phyloP scores from a whole-genome alignment of 768 basidiomycete species.

The Sistotremastrum suecicum region DNA sequence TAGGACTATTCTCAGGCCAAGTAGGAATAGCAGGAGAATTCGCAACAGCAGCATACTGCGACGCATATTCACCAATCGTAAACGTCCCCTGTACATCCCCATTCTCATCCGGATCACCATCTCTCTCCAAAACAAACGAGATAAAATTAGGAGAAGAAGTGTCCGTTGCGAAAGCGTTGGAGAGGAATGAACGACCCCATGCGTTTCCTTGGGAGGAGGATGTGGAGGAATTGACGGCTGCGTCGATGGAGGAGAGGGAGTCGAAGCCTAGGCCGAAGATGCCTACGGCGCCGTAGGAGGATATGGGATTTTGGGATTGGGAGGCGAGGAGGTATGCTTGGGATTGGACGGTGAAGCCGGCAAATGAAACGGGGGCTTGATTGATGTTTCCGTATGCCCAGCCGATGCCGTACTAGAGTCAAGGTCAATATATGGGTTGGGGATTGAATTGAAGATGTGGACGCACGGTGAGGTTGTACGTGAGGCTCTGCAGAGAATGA shows the following conservation, averaged over 20 bases:
- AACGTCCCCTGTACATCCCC: constrained; percentile 49
- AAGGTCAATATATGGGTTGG: too few species aligned
- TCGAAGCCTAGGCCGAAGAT: constrained; percentile 70
- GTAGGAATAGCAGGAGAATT: constrained; percentile 50
- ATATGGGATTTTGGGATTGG: constrained; percentile 53
- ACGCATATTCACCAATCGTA: constrained; percentile 65
- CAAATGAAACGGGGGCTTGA: constrained; percentile 50
- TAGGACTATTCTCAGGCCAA: constrained; percentile 51
- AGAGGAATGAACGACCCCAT: constrained; percentile 52
- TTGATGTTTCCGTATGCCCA: constrained; percentile 58
- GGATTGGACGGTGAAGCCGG: constrained; percentile 45
- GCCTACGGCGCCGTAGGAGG: constrained; percentile 56
- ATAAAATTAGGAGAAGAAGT: constrained; percentile 66
- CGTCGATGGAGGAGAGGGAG: constrained; percentile 59
- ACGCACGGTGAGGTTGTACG: constrained; percentile 52
- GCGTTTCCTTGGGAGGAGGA: constrained; percentile 20
- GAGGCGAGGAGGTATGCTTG: constrained; percentile 64
- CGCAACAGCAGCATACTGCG: constrained; percentile 44
- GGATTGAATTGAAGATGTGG: too few species aligned
- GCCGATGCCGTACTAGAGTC: constrained; percentile 59
- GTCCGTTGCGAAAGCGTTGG: constrained; percentile 62
- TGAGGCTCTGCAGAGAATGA: constrained; percentile 10
- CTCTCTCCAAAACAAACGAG: constrained; percentile 58
- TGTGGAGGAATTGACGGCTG: constrained; percentile 39
- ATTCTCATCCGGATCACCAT: constrained; percentile 28